Evolutionary conservation across 352 stramenopile genomes (phyloP).

Genomic region (Chrysophaeum taylorii): DNA sequence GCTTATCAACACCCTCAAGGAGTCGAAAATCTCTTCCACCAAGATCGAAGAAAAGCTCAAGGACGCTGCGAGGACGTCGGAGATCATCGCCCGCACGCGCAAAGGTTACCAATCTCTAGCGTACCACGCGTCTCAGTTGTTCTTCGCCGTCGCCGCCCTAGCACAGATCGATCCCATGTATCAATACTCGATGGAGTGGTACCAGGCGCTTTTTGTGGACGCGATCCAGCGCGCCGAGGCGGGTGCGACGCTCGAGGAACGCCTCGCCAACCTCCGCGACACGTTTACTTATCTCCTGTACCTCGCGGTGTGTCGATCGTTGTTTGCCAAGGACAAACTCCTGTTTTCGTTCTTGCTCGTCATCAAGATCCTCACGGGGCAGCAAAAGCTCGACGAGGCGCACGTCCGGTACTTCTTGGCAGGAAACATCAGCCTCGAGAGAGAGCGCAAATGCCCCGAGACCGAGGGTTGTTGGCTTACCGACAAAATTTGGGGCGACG

Average conservation of each 20-base stretch:
- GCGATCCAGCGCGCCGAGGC: slow-evolving; percentile 54
- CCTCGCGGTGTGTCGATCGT: slow-evolving; percentile 83
- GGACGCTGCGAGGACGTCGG: slow-evolving; percentile 74
- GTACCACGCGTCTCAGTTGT: slow-evolving; percentile 73
- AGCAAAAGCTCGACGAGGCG: slow-evolving; percentile 42
- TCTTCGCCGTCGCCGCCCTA: slow-evolving; percentile 85
- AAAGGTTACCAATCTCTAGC: slow-evolving; percentile 78
- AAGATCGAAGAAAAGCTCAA: slow-evolving; percentile 85
- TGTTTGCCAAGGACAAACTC: slow-evolving; percentile 92
- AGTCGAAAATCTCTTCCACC: slow-evolving; percentile 78
- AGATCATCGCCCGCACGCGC: slow-evolving; percentile 78
- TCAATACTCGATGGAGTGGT: slow-evolving; percentile 88
- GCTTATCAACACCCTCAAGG: slow-evolving; percentile 80
- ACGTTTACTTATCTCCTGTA: slow-evolving; percentile 86
- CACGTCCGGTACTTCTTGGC: slow-evolving; percentile 81
- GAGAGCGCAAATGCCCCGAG: slow-evolving; percentile 46
- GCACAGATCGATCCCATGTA: slow-evolving; percentile 88
- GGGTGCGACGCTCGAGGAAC: slow-evolving; percentile 50
- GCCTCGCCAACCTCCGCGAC: slow-evolving; percentile 76
- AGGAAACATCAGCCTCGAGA: slow-evolving; percentile 75
- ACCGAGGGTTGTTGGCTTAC: slow-evolving; percentile 53
- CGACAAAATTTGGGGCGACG: slow-evolving; percentile 75
- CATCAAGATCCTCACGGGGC: slow-evolving; percentile 64
- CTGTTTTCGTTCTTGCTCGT: slow-evolving; percentile 84
- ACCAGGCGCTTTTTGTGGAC: slow-evolving; percentile 83